Evolutionary conservation across 2,329 filamentous ascomycete genomes (phyloP), one percentile per base, ranked within the genome.

Genomic region (Phyllosticta paracitricarpa): DNA sequence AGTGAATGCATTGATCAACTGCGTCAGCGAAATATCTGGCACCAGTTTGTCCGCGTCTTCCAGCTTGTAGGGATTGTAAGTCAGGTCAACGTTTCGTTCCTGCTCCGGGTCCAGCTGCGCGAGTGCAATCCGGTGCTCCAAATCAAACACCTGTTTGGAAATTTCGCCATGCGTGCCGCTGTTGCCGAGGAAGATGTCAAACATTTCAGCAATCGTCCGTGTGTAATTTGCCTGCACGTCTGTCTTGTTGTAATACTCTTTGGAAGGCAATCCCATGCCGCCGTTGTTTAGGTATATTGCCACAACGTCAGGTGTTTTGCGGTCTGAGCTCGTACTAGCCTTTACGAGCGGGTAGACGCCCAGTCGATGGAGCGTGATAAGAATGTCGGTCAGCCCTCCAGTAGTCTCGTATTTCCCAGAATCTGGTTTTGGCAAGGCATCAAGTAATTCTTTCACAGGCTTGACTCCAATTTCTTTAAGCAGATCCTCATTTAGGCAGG

Each of bases 401-500:
- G 57, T 17, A n/a, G 48, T 24, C 5, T 48, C 57, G 51, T 53
- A 58, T 2, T 19, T n/a, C n/a, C 40, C 40, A 1, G 40, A 48
- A 48, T 48, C 40, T 7, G 40, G 40, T 6, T 48, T 48, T 4
- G 40, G 40, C 10, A 35, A 48, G 8, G 17, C n/a, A 12, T 58
- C 35, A n/a, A 58, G 51, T 19, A 89, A 71, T 4, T 79, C 70
- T 19, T 78, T 70, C 51, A 91, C 70, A 2, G 86, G 86, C 62
- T 77, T 70, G 5, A 81, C 74, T 2, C 85, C 87, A 10, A 78
- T 69, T 53, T 79, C 72, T 64, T 81, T 79, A 57, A 88, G 80
- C 9, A 75, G 72, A 7, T 80, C 76, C 68, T 86, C 81, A 66
- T 89, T 78, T 71, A 88, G 80, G 68, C 88, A 91, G 35, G 86